Conservation (phyloP, 345 rosid species). For the Eucalyptus albens region DNA sequence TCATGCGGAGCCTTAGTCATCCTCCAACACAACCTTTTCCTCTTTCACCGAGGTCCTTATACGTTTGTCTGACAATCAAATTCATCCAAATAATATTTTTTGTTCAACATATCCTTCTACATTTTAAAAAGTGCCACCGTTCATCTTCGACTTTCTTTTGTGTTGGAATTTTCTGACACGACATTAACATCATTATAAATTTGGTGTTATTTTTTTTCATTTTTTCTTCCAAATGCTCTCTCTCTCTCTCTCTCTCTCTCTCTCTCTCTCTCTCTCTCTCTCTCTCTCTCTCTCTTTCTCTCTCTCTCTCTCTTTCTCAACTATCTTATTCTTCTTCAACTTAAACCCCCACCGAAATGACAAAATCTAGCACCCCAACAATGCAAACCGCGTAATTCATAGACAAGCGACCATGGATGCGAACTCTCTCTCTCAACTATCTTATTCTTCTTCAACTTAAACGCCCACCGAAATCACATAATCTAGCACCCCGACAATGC, state of each 20-base stretch:
- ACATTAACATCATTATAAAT: background rate
- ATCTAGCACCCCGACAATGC: background rate
- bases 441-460: background rate
- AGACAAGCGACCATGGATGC: background rate
- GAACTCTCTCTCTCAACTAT: background rate
- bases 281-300: background rate
- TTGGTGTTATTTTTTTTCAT: background rate
- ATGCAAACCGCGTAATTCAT: background rate
- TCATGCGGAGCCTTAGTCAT: background rate
- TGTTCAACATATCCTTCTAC: background rate
- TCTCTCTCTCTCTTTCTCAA: background rate
- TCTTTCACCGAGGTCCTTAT: background rate
- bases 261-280: background rate
- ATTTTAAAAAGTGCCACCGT: background rate
- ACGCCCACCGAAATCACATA: background rate
- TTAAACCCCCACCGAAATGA: background rate
- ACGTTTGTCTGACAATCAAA: background rate
- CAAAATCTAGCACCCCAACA: background rate
- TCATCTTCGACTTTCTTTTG: background rate
- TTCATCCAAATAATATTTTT: background rate
- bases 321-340: background rate
- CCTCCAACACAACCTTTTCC: background rate
- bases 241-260: background rate
- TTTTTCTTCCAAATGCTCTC: background rate
- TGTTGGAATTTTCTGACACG: background rate